Percentiles rank a stretch among this genome's conserved stretches.
Conservation (phyloP, 2,329 filamentous ascomycete species). For the Sclerotinia borealis region DNA sequence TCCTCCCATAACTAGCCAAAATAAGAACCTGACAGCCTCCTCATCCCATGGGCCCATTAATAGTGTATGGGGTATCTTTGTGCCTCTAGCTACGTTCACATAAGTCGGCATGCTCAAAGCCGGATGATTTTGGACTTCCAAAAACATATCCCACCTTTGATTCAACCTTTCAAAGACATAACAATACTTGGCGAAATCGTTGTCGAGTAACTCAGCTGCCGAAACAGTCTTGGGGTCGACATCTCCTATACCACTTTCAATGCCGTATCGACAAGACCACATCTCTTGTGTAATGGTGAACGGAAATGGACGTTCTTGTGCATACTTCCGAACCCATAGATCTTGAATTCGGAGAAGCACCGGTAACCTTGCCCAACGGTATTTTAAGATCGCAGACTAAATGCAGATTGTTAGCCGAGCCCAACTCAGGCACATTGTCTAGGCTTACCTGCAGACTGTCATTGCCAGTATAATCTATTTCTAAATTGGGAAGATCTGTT, state of each 20-base stretch:
- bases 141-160: not conserved
- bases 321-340: slow-evolving; percentile 21
- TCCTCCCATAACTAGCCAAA: slow-evolving; percentile 27
- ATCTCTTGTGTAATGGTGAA: not conserved
- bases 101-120: not conserved
- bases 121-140: not conserved
- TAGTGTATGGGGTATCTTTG: slow-evolving; percentile 29
- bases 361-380: slow-evolving; percentile 27
- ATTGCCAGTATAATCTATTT: not conserved
- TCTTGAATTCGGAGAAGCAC: slow-evolving; percentile 25
- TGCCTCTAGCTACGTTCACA: slow-evolving; percentile 15
- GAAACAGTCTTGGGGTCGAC: not conserved
- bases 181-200: slow-evolving; percentile 9
- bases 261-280: not conserved
- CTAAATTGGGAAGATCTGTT: not conserved
- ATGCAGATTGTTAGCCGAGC: not conserved
- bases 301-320: not conserved
- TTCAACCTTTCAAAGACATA: not conserved
- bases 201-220: not conserved
- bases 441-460: slow-evolving; percentile 12
- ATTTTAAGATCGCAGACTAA: slow-evolving; percentile 25
- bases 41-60: slow-evolving; percentile 30
- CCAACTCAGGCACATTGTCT: not conserved
- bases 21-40: slow-evolving; percentile 24
- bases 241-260: not conserved